Evolutionary conservation across 192 early-diverging fungal genomes (phyloP).

Genomic region (Entomortierella beljakovae): DNA sequence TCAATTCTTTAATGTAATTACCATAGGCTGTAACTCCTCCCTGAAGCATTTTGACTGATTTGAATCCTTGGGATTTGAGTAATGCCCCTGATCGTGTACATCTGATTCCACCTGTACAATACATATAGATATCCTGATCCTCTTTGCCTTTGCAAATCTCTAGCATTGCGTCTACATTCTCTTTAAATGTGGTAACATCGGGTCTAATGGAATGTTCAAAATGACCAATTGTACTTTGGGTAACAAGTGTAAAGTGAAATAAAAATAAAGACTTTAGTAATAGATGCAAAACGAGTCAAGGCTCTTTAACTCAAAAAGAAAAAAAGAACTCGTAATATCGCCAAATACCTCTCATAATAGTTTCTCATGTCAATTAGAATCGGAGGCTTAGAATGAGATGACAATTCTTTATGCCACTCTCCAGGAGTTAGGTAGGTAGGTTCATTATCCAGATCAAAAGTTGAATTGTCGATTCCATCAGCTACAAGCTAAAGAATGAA

Average conservation of each 20-base stretch:
- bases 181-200: conserved; percentile 79
- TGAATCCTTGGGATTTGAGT: conserved; percentile 70
- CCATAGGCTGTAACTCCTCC: conserved; percentile 87
- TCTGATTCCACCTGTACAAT: conserved; percentile 88
- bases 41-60: conserved; percentile 74
- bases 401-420: conserved; percentile 74
- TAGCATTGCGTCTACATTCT: conserved; percentile 73
- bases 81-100: conserved; percentile 85
- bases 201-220: conserved; percentile 77
- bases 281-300: background rate
- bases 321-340: background rate
- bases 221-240: conserved; percentile 74
- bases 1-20: conserved; percentile 60
- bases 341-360: conserved; percentile 73
- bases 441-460: conserved; percentile 68
- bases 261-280: background rate
- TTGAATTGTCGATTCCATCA: conserved; percentile 61
- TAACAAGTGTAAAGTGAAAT: too few relatives aligned
- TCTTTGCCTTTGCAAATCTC: conserved; percentile 64
- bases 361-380: conserved; percentile 85
- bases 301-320: background rate
- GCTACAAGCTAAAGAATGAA: conserved; percentile 63
- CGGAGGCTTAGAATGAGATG: conserved; percentile 54
- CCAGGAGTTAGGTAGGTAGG: conserved; percentile 75
- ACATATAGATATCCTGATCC: conserved; percentile 81